phyloP scores from a whole-genome alignment of 192 early-diverging fungal genomes.

The Linnemannia zychae region DNA sequence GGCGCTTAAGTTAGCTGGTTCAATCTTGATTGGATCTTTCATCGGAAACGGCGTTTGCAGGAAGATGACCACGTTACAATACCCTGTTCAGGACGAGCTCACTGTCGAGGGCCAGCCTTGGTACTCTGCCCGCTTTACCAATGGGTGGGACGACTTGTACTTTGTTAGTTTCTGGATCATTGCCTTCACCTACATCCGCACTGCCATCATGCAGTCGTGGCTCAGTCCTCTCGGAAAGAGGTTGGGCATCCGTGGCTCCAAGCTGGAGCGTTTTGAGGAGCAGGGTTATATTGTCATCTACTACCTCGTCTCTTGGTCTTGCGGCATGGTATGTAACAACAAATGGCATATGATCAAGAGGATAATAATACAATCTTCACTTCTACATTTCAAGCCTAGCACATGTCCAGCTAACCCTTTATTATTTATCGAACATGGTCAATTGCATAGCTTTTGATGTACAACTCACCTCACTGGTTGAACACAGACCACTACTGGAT shows the following conservation, averaged over 20 bases:
- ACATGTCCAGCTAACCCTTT: neutral
- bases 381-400: neutral
- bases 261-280: slow-evolving; percentile 75
- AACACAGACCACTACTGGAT: slow-evolving; percentile 78
- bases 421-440: neutral
- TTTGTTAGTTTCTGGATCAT: slow-evolving; percentile 78
- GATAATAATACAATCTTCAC: neutral
- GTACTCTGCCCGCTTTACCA: slow-evolving; percentile 53
- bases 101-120: slow-evolving; percentile 31
- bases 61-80: slow-evolving; percentile 34
- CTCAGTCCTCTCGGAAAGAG: slow-evolving; percentile 60
- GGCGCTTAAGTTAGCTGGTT: slow-evolving; percentile 24
- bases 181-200: slow-evolving; percentile 73
- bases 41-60: slow-evolving; percentile 24
- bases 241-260: slow-evolving; percentile 47
- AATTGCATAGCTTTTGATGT: slow-evolving; percentile 72
- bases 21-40: slow-evolving; percentile 29
- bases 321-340: slow-evolving; percentile 67
- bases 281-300: slow-evolving; percentile 79
- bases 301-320: slow-evolving; percentile 71
- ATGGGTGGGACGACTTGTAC: slow-evolving; percentile 69
- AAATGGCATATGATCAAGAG: neutral
- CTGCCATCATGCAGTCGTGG: slow-evolving; percentile 66
- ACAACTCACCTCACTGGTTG: slow-evolving; percentile 78
- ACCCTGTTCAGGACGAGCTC: slow-evolving; percentile 35